A percentile compares a stretch with the other conserved stretches of the same genome.
Evolutionary conservation across 192 early-diverging fungal genomes (phyloP).

Genomic region (Podila verticillata): DNA sequence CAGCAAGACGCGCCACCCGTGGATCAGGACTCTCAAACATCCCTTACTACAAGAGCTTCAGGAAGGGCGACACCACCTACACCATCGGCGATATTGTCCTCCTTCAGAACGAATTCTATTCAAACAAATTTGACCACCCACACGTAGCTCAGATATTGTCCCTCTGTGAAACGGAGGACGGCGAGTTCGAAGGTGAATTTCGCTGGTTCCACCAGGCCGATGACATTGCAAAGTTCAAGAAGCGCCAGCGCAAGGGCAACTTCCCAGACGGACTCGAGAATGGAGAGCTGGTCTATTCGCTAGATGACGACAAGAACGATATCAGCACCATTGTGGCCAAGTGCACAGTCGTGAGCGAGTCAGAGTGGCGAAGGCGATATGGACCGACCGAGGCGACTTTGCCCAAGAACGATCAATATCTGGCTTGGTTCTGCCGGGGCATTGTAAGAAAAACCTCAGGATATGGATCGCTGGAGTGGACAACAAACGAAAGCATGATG

Average conservation of each 20-base stretch:
- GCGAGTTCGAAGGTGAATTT: conserved; percentile 55
- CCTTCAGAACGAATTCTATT: conserved; percentile 34
- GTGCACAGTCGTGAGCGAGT: conserved; percentile 58
- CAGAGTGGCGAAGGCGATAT: conserved; percentile 55
- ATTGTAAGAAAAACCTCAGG: conserved; percentile 21
- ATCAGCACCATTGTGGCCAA: conserved; percentile 32
- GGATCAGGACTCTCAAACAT: conserved; percentile 66
- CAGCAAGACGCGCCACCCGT: conserved; percentile 62
- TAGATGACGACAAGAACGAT: conserved; percentile 46
- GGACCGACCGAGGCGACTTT: background rate
- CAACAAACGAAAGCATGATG: conserved; percentile 28
- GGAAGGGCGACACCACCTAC: conserved; percentile 51
- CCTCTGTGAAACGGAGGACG: conserved; percentile 66
- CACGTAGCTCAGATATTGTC: conserved; percentile 61
- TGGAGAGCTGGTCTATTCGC: conserved; percentile 35
- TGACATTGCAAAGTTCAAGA: conserved; percentile 34
- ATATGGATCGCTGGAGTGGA: conserved; percentile 34
- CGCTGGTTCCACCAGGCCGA: conserved; percentile 66
- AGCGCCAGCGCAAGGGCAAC: conserved; percentile 29
- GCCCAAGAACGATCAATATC: background rate
- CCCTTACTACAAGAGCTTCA: conserved; percentile 56
- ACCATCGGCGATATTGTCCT: conserved; percentile 50
- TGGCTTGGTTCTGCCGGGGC: conserved; percentile 26
- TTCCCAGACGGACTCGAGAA: conserved; percentile 47
- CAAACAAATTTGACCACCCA: conserved; percentile 42